Base-by-base conservation (phyloP, 2,329 filamentous ascomycete genomes). In the Sarocladium kiliense region DNA sequence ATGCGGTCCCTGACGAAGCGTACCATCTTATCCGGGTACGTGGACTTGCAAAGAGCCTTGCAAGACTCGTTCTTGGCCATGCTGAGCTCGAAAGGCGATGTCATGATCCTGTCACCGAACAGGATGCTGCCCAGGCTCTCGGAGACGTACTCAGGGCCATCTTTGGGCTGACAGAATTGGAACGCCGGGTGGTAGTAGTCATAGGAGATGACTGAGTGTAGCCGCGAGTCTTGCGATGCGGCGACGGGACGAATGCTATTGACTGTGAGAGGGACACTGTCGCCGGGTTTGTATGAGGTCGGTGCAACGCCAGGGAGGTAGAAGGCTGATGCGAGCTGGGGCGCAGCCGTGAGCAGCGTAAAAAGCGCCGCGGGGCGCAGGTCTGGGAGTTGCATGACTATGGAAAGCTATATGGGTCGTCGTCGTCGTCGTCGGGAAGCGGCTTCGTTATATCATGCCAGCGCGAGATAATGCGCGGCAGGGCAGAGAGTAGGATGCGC, bases 241-340 rank as follows among this genome's bases (percentile, higher is more conserved):
- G 91, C 85, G 45, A 92, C 85, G 3, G 94, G 93, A 41, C 90
- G 94, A 64, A 99, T 87, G 68, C 87, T 87, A 75, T 99, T 99
- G 71, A 99, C 94, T 66, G 89, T 87, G 50, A 99, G 82, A 23
- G 92, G 90, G 23, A 99, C 94, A 25, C 75, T 75, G 64, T 94
- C 89, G 66, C 85, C 88, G 54, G 77, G 75, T 65, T 89, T 85
- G 77, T 99, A 99, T 56, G 93, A 93, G 42, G 91, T 95, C 21
- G 94, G 94, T 61, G 93, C 92, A 63, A 97, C 91, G 63, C 94
- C 94, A 36, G 93, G 94, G 39, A 99, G 88, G 75, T 99, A 99
- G 77, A 97, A 99, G 55, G 91, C 90, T 2, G 84, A 79, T 14
- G 78, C 73, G 34, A 84, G 68, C 58, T 81, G 76, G 23, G 83